These are phyloP conservation scores for Rutstroemia sydowiana DNA, from an alignment of 2,329 filamentous ascomycete species.

Conservation along the genomic window DNA sequence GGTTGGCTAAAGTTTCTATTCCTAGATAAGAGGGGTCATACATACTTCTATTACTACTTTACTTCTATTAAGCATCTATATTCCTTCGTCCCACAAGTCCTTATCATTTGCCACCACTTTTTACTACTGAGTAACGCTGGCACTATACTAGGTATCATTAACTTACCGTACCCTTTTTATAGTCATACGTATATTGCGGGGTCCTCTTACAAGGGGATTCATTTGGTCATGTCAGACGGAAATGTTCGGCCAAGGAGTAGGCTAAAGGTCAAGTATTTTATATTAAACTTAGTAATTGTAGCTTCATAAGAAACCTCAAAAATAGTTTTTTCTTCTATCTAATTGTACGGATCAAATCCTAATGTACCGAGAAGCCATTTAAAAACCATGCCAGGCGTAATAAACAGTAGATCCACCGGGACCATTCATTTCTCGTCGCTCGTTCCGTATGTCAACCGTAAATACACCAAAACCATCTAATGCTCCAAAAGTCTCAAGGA, in stretches of 20 bases:
- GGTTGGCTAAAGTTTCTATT: too few relatives aligned
- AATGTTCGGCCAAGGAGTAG: not conserved
- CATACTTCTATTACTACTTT: too few relatives aligned
- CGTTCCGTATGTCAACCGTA: not conserved
- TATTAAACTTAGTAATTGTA: not conserved
- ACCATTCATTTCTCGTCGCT: conserved; percentile 4
- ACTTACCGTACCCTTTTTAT: too few relatives aligned
- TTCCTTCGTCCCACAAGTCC: too few relatives aligned
- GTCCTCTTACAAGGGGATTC: too few relatives aligned
- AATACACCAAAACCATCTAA: conserved; percentile 33
- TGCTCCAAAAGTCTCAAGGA: conserved; percentile 72
- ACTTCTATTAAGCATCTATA: too few relatives aligned
- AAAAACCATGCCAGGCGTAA: not conserved
- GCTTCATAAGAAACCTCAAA: not conserved
- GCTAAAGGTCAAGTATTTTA: not conserved
- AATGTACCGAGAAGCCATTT: conserved; percentile 2
- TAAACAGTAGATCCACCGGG: conserved; percentile 7
- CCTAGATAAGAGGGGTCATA: too few relatives aligned
- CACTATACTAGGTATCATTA: too few relatives aligned
- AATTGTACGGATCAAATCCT: not conserved
- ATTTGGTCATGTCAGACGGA: too few relatives aligned
- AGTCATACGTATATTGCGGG: too few relatives aligned
- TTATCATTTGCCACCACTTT: too few relatives aligned
- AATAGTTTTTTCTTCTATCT: not conserved
- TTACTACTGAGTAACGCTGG: too few relatives aligned